phyloP scores from a whole-genome alignment of 495 filamentous ascomycete genomes.

The Trichoderma gamsii region DNA sequence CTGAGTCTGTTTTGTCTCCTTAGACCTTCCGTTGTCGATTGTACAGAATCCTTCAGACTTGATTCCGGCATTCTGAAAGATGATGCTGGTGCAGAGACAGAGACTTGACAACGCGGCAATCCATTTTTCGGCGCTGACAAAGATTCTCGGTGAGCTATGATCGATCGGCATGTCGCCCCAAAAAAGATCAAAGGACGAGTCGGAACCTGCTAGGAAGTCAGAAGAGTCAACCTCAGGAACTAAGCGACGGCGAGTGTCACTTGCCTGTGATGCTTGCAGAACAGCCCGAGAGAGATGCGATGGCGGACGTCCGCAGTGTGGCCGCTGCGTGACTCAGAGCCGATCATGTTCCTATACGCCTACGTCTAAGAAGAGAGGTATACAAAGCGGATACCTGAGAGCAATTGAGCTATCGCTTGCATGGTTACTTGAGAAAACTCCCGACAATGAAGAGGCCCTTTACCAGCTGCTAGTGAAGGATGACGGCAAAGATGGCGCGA shows the following conservation, averaged over 20 bases:
- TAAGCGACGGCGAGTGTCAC: conserved; percentile 57
- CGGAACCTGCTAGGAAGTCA: conserved; percentile 15
- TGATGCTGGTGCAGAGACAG: neutral
- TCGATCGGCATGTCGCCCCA: neutral
- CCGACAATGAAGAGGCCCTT: conserved; percentile 29
- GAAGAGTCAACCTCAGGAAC: conserved; percentile 21
- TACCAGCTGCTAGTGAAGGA: conserved; percentile 26
- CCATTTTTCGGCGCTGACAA: neutral
- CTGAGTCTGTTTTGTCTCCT: neutral
- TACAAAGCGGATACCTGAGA: conserved; percentile 59
- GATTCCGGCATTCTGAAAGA: neutral
- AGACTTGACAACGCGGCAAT: neutral
- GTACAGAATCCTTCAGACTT: neutral
- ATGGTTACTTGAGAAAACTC: conserved; percentile 29
- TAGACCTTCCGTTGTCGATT: neutral
- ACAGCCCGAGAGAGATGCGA: conserved; percentile 63
- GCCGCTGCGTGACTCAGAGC: conserved; percentile 54
- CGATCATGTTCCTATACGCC: conserved; percentile 62
- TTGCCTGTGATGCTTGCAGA: conserved; percentile 63
- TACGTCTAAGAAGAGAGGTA: conserved; percentile 64
- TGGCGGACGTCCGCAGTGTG: conserved; percentile 55
- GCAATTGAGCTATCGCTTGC: conserved; percentile 49
- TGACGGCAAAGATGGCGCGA: conserved; percentile 20
- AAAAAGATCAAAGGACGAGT: neutral
- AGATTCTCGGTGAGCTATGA: neutral